These are phyloP conservation scores for Malbranchea cinnamomea DNA, from an alignment of 2,329 filamentous ascomycete species.

Conservation along the genomic window DNA sequence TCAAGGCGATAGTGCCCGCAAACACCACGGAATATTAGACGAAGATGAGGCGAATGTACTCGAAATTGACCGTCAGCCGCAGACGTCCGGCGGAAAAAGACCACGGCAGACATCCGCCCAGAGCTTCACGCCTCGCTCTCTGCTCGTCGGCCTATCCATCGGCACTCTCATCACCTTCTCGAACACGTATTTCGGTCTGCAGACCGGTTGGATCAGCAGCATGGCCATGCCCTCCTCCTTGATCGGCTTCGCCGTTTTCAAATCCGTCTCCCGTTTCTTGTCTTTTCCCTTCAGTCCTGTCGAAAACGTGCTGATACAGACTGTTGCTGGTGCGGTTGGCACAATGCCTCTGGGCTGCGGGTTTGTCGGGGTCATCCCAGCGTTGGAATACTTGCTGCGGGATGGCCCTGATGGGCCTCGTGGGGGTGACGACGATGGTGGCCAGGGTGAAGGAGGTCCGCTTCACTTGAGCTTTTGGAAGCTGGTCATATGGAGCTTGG, in stretches of 20 bases:
- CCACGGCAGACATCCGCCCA: conserved; percentile 22
- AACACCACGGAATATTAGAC: too few relatives aligned
- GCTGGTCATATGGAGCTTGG: conserved; percentile 77
- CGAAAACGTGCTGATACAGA: conserved; percentile 94
- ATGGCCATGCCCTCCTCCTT: conserved; percentile 96
- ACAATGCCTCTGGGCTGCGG: conserved; percentile 95
- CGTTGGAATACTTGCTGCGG: conserved; percentile 71
- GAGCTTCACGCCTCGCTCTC: conserved; percentile 73
- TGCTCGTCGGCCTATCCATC: conserved; percentile 65
- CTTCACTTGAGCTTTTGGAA: conserved; percentile 58
- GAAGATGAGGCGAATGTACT: too few relatives aligned
- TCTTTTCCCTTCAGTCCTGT: conserved; percentile 77
- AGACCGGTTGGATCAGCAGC: conserved; percentile 68
- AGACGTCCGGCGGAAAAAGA: too few relatives aligned
- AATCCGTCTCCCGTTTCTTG: conserved; percentile 56
- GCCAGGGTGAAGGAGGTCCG: conserved; percentile 60
- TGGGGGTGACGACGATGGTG: conserved; percentile 57
- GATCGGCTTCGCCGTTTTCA: conserved; percentile 91
- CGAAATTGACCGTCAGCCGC: too few relatives aligned
- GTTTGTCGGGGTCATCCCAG: conserved; percentile 88
- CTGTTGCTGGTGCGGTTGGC: conserved; percentile 84
- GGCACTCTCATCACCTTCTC: conserved; percentile 88
- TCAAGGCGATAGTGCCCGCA: too few relatives aligned
- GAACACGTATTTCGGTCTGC: conserved; percentile 98
- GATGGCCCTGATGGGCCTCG: conserved; percentile 63